Conservation (phyloP, 352 stramenopile genomes). For the Pythium aquatile region DNA sequence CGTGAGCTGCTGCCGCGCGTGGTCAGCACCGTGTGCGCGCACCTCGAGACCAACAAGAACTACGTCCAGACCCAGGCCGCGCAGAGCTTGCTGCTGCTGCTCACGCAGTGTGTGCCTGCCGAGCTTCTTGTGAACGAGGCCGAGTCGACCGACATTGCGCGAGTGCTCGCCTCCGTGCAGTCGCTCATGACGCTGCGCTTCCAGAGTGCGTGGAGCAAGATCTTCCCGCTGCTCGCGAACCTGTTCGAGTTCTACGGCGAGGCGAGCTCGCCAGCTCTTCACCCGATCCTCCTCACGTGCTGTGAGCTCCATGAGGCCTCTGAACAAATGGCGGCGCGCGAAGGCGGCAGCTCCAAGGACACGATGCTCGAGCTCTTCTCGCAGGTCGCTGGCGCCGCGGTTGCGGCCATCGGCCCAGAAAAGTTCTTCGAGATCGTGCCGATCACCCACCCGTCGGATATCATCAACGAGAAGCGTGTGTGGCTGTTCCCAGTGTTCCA, state of each 20-base stretch:
- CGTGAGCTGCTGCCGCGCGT: conserved; percentile 75
- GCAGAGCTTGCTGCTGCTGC: conserved; percentile 60
- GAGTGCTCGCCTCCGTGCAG: conserved; percentile 73
- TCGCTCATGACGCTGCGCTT: conserved; percentile 83
- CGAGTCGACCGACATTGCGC: conserved; percentile 58
- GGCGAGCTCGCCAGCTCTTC: conserved; percentile 51
- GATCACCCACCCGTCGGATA: conserved; percentile 63
- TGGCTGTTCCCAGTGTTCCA: conserved; percentile 85
- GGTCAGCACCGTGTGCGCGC: conserved; percentile 66
- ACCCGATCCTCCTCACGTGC: conserved; percentile 68
- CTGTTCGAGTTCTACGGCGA: conserved; percentile 75
- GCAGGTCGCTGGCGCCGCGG: conserved; percentile 58
- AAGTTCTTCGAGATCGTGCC: conserved; percentile 74
- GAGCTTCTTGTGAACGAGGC: conserved; percentile 53
- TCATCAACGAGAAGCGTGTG: conserved; percentile 70
- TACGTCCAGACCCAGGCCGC: conserved; percentile 62
- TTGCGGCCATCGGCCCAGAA: conserved; percentile 62
- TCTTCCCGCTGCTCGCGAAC: conserved; percentile 71
- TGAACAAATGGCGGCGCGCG: conserved; percentile 58
- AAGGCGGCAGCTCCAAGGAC: conserved; percentile 36
- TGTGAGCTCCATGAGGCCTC: conserved; percentile 80
- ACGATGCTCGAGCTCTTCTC: conserved; percentile 60
- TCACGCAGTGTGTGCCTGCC: conserved; percentile 57
- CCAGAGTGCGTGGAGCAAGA: conserved; percentile 73
- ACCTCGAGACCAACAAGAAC: conserved; percentile 60